A percentile compares a stretch with the other conserved stretches of the same genome.
These are phyloP conservation scores for Tetrastigma voinierianum DNA, from an alignment of 164 flowering plant species.

Conservation along the genomic window DNA sequence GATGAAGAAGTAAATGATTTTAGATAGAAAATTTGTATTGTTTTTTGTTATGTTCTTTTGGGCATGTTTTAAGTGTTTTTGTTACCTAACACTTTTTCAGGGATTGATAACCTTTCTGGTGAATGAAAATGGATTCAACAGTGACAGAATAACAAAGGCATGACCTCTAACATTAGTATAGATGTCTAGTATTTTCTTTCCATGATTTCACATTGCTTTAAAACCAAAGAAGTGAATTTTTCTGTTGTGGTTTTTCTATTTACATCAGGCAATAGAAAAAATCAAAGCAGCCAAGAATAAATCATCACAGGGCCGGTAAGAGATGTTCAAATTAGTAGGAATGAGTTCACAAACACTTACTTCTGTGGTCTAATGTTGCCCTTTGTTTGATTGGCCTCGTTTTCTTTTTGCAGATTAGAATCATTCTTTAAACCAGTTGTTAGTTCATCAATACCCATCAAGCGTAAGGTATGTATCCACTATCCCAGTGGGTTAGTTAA, in stretches of 20 bases:
- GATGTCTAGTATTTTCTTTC: background rate
- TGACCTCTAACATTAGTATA: slow-evolving; percentile 11
- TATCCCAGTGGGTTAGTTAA: background rate
- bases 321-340: slow-evolving; percentile 12
- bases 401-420: slow-evolving; percentile 65
- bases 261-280: slow-evolving; percentile 80
- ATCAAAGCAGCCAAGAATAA: slow-evolving; percentile 91
- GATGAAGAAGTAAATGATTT: slow-evolving; percentile 71
- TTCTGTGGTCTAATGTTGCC: slow-evolving; percentile 4
- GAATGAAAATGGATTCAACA: slow-evolving; percentile 89
- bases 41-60: slow-evolving; percentile 1
- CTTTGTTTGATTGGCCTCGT: background rate
- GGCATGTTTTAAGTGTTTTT: background rate
- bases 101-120: slow-evolving; percentile 71
- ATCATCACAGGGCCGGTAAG: slow-evolving; percentile 88
- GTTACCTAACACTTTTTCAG: slow-evolving; percentile 28
- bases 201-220: background rate
- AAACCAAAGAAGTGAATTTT: background rate
- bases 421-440: slow-evolving; percentile 87
- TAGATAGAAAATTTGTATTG: background rate
- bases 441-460: slow-evolving; percentile 50
- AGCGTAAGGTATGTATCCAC: slow-evolving; percentile 76
- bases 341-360: background rate
- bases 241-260: slow-evolving; percentile 5
- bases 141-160: slow-evolving; percentile 85